Percentiles rank a stretch among this genome's conserved stretches.
Conservation (phyloP, 768 basidiomycete genomes). For the Tubosaeta sp. region DNA sequence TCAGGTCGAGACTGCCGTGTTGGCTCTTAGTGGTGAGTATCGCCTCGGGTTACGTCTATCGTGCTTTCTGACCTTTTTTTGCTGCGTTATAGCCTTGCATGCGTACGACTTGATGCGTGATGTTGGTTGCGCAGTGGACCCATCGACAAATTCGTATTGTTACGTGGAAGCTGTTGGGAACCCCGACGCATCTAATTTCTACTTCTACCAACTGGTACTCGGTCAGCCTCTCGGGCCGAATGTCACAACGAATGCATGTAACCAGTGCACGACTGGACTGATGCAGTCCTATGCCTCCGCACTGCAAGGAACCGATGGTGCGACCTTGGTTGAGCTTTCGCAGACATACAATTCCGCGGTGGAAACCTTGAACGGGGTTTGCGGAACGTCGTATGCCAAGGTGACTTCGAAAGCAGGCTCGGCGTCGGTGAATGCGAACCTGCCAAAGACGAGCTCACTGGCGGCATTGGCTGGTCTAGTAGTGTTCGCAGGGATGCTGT, state of each 20-base stretch:
- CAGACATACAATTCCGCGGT: slow-evolving; percentile 49
- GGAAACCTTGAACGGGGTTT: slow-evolving; percentile 40
- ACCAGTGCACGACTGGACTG: slow-evolving; percentile 55
- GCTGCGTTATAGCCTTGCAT: slow-evolving; percentile 45
- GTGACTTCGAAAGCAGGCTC: slow-evolving; percentile 7
- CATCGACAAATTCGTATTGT: slow-evolving; percentile 63
- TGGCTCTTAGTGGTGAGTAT: slow-evolving; percentile 52
- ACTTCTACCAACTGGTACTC: slow-evolving; percentile 66
- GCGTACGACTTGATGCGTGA: slow-evolving; percentile 60
- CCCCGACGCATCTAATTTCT: slow-evolving; percentile 61
- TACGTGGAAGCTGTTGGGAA: slow-evolving; percentile 60
- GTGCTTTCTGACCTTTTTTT: neutral
- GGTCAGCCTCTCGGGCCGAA: slow-evolving; percentile 48
- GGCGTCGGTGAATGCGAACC: slow-evolving; percentile 5
- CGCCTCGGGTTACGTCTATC: neutral
- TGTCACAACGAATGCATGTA: slow-evolving; percentile 52
- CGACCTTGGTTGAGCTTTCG: slow-evolving; percentile 35
- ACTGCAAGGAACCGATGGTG: slow-evolving; percentile 33
- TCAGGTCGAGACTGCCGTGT: slow-evolving; percentile 47
- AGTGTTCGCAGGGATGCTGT: slow-evolving; percentile 9
- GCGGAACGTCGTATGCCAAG: slow-evolving; percentile 48
- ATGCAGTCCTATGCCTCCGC: slow-evolving; percentile 52
- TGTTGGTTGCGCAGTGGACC: slow-evolving; percentile 56
- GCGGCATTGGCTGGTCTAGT: slow-evolving; percentile 10
- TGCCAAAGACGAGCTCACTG: slow-evolving; percentile 6